Base-by-base conservation (phyloP, 2,329 filamentous ascomycete genomes). In the Hymenoscyphus occultus region DNA sequence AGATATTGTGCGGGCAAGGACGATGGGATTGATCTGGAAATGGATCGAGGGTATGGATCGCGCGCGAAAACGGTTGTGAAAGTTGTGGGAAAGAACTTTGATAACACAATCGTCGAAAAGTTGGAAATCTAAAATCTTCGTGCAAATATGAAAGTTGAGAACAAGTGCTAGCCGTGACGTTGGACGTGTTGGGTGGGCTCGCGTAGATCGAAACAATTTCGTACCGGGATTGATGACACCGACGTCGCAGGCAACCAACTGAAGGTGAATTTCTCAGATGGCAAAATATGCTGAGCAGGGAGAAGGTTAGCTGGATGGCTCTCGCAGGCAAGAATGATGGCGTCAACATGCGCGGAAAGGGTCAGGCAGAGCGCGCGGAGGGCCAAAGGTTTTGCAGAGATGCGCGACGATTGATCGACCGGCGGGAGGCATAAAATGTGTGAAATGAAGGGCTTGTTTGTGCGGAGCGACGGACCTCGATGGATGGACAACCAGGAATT, bases 141-240 rank as follows among this genome's bases (percentile, higher is more conserved):
- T 62, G 59, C 31, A 59, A 35, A 13, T 60, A 67, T 56, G 35
- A 61, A 60, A 60, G 45, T 63, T 35, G 39, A 56, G 59, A 68
- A 66, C 64, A 67, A 66, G 65, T 59, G 61, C 32, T 54, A 32
- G 39, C 65, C 14, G 64, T 67, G 61, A 66, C 35, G 62, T 31
- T 66, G 59, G 54, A 61, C 45, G 57, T 63, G 62, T 65, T 61
- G 69, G 61, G 56, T 66, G 65, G 69, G 69, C 63, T 72, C 68
- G 68, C 66, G 70, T 70, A 58, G 67, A 65, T 62, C 67, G 64
- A 69, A 69, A 68, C 56, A 60, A 61, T 60, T 63, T 61, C 54
- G 61, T 69, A 51, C 45, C 45, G 68, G 70, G 68, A 67, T 71
- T 64, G 69, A 74, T 73, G 71, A 71, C 71, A 68, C 68, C 65